These are phyloP conservation scores for Lactarius quietus DNA, from an alignment of 768 basidiomycete genomes.

Conservation along the genomic window DNA sequence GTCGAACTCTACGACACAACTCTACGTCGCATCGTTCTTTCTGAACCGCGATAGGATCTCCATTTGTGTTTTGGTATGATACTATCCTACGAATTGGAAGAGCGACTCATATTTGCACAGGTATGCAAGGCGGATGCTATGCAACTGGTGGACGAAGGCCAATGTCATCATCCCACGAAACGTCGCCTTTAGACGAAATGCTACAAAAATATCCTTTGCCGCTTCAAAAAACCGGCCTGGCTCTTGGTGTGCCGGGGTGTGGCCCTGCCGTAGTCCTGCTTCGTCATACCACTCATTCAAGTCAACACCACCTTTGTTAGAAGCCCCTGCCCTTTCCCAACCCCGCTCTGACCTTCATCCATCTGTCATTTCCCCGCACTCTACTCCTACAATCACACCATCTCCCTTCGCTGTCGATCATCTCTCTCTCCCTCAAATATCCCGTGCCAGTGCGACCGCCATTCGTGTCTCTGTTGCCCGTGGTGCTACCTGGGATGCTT, in stretches of 20 bases:
- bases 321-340: not conserved
- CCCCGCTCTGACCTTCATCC: not conserved
- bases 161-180: slow-evolving; percentile 36
- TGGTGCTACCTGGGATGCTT: slow-evolving; percentile 21
- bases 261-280: not conserved
- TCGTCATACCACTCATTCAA: not conserved
- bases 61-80: slow-evolving; percentile 19
- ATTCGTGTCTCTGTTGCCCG: slow-evolving; percentile 21
- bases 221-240: not conserved
- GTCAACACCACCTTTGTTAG: not conserved
- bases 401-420: not conserved
- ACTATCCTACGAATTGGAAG: slow-evolving; percentile 26
- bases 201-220: not conserved
- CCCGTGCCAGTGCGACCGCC: slow-evolving; percentile 23
- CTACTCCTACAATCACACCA: slow-evolving; percentile 16
- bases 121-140: slow-evolving; percentile 72
- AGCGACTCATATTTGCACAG: slow-evolving; percentile 29
- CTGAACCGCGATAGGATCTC: not conserved
- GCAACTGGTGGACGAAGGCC: slow-evolving; percentile 54
- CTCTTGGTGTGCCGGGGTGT: not conserved
- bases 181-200: slow-evolving; percentile 14
- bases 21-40: not conserved
- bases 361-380: slow-evolving; percentile 5
- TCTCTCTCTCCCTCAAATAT: slow-evolving; percentile 24
- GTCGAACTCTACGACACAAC: not conserved